Conservation (phyloP, 345 rosid species). For the rapeseed (Brassica napus) region Da-Ae NC_063444.1:41783001-41783500, state of each 20-base stretch:
- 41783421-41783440: constrained; percentile 29
- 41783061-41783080: constrained; percentile 66
- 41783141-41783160: constrained; percentile 77
- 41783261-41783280: constrained; percentile 40
- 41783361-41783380: constrained; percentile 12
- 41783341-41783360: constrained; percentile 23
- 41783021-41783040: constrained; percentile 94
- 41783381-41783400: constrained; percentile 9
- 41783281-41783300: constrained; percentile 36
- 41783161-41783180: constrained; percentile 79
- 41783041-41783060: constrained; percentile 75
- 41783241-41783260: constrained; percentile 38
- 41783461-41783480: constrained; percentile 33
- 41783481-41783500: constrained; percentile 20
- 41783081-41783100: constrained; percentile 56
- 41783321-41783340: constrained; percentile 70
- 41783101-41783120: constrained; percentile 66
- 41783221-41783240: constrained; percentile 32
- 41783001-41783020: constrained; percentile 1
- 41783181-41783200: constrained; percentile 75
- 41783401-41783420: constrained; percentile 39
- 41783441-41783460: constrained; percentile 43
- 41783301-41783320: constrained; percentile 61
- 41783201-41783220: constrained; percentile 43
- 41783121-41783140: constrained; percentile 72